These are phyloP conservation scores for Lycium barbarum DNA, from an alignment of 257 asterid species.

Conservation along the genomic window DNA sequence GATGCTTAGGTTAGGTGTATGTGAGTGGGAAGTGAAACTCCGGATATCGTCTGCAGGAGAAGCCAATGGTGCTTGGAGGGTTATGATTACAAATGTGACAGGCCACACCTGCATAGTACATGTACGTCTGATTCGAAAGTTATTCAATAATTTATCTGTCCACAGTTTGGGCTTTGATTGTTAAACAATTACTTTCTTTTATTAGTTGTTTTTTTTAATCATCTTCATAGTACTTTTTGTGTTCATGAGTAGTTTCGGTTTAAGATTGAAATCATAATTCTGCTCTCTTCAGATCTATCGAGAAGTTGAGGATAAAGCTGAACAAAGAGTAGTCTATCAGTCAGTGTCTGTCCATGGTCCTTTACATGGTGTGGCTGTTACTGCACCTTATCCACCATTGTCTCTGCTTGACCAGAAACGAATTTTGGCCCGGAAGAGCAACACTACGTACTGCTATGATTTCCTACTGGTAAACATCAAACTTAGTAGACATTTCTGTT, in stretches of 20 bases:
- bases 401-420: constrained; percentile 90
- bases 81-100: constrained; percentile 82
- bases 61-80: constrained; percentile 98
- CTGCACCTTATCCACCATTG: constrained; percentile 75
- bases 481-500: too few relatives aligned
- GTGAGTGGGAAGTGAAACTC: constrained; percentile 96
- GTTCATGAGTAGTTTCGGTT: too few relatives aligned
- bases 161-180: too few relatives aligned
- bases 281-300: constrained; percentile 64
- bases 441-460: constrained; percentile 96
- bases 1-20: constrained; percentile 94
- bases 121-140: constrained; percentile 30
- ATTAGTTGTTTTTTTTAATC: neutral
- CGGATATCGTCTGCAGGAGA: constrained; percentile 89
- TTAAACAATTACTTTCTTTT: neutral
- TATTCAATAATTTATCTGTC: neutral
- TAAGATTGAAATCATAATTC: too few relatives aligned
- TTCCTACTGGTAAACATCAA: constrained; percentile 80
- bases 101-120: constrained; percentile 96
- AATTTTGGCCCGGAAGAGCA: constrained; percentile 85
- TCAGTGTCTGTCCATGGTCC: constrained; percentile 69
- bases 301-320: constrained; percentile 75
- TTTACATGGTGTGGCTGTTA: constrained; percentile 77
- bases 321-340: constrained; percentile 62
- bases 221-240: neutral